Conservation (phyloP, 352 stramenopile genomes). For the Globisporangium irregulare region DNA sequence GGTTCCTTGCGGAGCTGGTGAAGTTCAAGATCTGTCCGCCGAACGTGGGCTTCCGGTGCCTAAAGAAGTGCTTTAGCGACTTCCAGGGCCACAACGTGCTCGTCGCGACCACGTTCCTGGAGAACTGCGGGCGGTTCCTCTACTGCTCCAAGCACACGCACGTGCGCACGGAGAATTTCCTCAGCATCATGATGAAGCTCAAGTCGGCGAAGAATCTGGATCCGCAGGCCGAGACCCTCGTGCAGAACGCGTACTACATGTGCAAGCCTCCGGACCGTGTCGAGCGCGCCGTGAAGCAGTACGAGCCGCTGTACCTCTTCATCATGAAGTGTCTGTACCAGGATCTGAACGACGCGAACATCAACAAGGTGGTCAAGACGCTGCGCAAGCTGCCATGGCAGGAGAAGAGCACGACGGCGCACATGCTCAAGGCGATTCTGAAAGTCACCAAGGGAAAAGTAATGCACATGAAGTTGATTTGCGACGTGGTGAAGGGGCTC, state of each 20-base stretch:
- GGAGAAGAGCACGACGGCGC: slow-evolving; percentile 41
- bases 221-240: slow-evolving; percentile 80
- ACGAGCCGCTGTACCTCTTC: slow-evolving; percentile 93
- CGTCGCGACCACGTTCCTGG: slow-evolving; percentile 94
- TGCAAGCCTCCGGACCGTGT: slow-evolving; percentile 88
- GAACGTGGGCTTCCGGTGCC: slow-evolving; percentile 91
- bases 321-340: slow-evolving; percentile 86
- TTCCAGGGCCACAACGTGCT: slow-evolving; percentile 96
- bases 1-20: slow-evolving; percentile 95
- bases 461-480: slow-evolving; percentile 85
- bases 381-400: slow-evolving; percentile 93
- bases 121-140: slow-evolving; percentile 95
- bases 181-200: slow-evolving; percentile 95
- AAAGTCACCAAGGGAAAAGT: slow-evolving; percentile 91
- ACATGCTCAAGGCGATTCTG: slow-evolving; percentile 90
- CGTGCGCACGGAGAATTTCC: slow-evolving; percentile 82
- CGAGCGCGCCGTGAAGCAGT: slow-evolving; percentile 66
- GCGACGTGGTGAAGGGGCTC: slow-evolving; percentile 86
- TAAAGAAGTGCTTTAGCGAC: slow-evolving; percentile 93
- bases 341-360: slow-evolving; percentile 71
- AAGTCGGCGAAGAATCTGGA: slow-evolving; percentile 93
- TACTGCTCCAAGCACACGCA: slow-evolving; percentile 95
- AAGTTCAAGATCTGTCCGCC: slow-evolving; percentile 97
- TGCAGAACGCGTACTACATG: slow-evolving; percentile 93
- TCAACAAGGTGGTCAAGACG: slow-evolving; percentile 92